phyloP scores from a whole-genome alignment of 225 moss, liverwort and hornwort genomes.

The Climacium dendroides region DNA sequence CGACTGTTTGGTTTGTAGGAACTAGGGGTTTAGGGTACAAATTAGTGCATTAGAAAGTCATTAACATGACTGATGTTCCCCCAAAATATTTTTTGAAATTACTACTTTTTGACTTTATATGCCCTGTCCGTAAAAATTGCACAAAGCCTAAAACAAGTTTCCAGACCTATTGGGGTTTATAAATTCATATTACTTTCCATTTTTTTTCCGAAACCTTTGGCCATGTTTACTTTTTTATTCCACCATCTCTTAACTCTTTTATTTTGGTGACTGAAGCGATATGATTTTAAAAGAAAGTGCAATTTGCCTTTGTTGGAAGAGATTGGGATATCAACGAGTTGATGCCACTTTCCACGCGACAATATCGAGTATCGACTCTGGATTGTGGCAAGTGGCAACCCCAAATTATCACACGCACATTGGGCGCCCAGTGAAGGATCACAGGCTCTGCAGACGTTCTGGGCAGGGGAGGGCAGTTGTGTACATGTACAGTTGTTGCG shows the following conservation, averaged over 20 bases:
- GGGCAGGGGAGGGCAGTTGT: background rate
- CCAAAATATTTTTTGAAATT: background rate
- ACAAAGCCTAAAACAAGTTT: background rate
- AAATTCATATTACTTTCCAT: too few relatives aligned
- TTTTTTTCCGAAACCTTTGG: background rate
- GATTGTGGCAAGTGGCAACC: background rate
- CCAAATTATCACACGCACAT: background rate
- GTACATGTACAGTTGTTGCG: background rate
- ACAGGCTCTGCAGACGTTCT: background rate
- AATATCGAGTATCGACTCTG: background rate
- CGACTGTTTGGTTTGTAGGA: background rate
- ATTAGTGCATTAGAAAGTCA: background rate
- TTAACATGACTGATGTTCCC: background rate
- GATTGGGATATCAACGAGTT: background rate
- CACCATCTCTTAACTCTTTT: background rate
- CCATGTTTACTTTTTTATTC: background rate
- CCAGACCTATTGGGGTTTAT: fast-evolving
- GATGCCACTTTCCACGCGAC: background rate
- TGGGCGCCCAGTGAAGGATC: background rate
- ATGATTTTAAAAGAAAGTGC: too few relatives aligned
- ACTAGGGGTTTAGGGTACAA: background rate
- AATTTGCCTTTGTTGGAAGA: too few relatives aligned
- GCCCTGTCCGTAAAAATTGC: fast-evolving
- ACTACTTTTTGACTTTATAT: background rate
- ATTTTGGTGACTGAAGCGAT: too few relatives aligned